A percentile compares a stretch with the other conserved stretches of the same genome.
Conservation (phyloP, 768 basidiomycete genomes). For the Pleurotus sapidus region DNA sequence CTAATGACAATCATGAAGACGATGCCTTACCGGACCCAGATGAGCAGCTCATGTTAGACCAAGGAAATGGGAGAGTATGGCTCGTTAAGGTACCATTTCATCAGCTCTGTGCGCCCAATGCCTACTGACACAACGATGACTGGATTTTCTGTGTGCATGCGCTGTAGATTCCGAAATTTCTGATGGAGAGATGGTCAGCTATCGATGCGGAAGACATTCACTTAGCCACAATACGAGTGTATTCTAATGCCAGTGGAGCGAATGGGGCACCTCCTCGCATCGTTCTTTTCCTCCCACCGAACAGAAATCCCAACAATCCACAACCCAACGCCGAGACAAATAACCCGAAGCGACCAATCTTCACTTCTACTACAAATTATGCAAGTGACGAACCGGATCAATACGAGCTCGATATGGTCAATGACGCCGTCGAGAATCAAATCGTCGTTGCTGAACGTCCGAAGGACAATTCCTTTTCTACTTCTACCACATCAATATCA, state of each 20-base stretch:
- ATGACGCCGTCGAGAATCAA: slow-evolving; percentile 81
- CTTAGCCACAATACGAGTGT: slow-evolving; percentile 84
- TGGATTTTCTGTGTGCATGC: no score
- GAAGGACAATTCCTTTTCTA: slow-evolving; percentile 50
- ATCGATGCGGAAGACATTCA: slow-evolving; percentile 73
- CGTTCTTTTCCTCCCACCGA: slow-evolving; percentile 63
- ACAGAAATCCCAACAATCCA: slow-evolving; percentile 37
- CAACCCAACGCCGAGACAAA: slow-evolving; percentile 11
- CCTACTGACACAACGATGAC: neutral
- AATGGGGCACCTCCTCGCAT: slow-evolving; percentile 55
- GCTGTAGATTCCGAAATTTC: slow-evolving; percentile 75
- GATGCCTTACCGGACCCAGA: slow-evolving; percentile 76
- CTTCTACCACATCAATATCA: slow-evolving; percentile 30
- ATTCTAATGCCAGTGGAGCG: slow-evolving; percentile 43
- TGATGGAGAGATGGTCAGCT: slow-evolving; percentile 84
- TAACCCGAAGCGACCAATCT: slow-evolving; percentile 33
- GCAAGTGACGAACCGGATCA: slow-evolving; percentile 49
- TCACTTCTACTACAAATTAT: slow-evolving; percentile 30
- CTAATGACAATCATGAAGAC: slow-evolving; percentile 50
- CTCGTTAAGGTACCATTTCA: slow-evolving; percentile 64
- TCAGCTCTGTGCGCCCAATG: slow-evolving; percentile 14
- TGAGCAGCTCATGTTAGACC: slow-evolving; percentile 76
- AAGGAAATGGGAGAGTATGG: slow-evolving; percentile 77
- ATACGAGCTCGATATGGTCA: slow-evolving; percentile 89
- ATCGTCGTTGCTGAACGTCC: slow-evolving; percentile 82